A percentile compares a stretch with the other conserved stretches of the same genome.
Evolutionary conservation across 140 eudicot species (phyloP).

Genomic region (Oenanthe javanica): DNA sequence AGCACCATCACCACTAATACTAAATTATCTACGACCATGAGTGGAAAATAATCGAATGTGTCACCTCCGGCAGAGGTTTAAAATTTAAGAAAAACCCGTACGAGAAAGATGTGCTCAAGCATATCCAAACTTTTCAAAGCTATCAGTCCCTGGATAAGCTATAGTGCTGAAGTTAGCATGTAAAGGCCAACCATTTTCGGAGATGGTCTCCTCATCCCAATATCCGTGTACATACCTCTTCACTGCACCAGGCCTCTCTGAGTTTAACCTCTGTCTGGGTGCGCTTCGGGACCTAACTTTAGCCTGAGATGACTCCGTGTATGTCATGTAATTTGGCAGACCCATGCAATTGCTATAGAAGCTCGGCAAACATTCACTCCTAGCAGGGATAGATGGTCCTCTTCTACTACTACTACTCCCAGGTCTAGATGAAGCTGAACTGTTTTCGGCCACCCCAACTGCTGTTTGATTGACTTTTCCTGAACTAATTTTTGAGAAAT

Average conservation of each 20-base stretch:
- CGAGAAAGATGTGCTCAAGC: neutral
- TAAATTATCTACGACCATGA: conserved; percentile 18
- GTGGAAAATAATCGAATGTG: conserved; percentile 2
- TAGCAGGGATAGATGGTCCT: conserved; percentile 45
- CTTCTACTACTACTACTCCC: conserved; percentile 51
- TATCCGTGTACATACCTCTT: conserved; percentile 19
- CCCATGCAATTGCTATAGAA: conserved; percentile 49
- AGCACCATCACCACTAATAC: neutral
- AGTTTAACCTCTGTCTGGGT: conserved; percentile 65
- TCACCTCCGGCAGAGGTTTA: conserved; percentile 4
- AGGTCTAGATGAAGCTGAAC: conserved; percentile 68
- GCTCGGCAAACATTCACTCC: conserved; percentile 53
- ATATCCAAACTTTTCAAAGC: conserved; percentile 10
- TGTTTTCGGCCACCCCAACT: conserved; percentile 39
- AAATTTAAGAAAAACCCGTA: neutral
- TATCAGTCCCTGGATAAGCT: conserved; percentile 26
- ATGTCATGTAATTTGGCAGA: conserved; percentile 72
- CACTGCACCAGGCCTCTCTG: conserved; percentile 37
- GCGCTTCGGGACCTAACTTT: conserved; percentile 85
- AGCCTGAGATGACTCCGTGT: conserved; percentile 70
- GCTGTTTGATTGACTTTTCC: conserved; percentile 36
- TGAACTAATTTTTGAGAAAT: conserved; percentile 37
- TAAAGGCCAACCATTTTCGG: conserved; percentile 40
- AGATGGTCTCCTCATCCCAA: conserved; percentile 52
- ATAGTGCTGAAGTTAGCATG: conserved; percentile 15